A percentile compares a stretch with the other conserved stretches of the same genome.
These are phyloP conservation scores for Penicillium odoratum DNA, from an alignment of 495 filamentous ascomycete genomes.

Conservation along the genomic window DNA sequence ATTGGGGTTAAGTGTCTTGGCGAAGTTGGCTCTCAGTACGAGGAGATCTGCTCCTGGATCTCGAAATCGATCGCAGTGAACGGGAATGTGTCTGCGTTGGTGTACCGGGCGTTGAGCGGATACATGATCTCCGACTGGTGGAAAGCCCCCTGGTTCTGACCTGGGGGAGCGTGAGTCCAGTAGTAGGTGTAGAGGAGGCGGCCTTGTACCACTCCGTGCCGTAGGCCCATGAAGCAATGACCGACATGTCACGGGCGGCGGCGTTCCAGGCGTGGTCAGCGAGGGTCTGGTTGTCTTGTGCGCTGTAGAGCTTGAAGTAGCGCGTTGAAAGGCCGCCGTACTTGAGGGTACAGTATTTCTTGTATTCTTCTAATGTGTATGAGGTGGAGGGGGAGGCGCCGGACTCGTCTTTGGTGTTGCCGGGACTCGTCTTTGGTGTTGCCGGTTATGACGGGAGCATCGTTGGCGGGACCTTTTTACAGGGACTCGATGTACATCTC, in stretches of 20 bases:
- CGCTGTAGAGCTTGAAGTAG: slow-evolving; percentile 29
- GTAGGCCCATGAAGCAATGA: slow-evolving; percentile 27
- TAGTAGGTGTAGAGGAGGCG: slow-evolving; percentile 32
- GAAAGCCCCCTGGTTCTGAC: slow-evolving; percentile 30
- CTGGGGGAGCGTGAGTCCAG: slow-evolving; percentile 33
- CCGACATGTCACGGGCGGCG: slow-evolving; percentile 24
- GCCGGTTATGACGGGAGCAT: slow-evolving; percentile 41
- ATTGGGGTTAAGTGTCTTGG: slow-evolving; percentile 32
- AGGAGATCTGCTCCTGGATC: slow-evolving; percentile 26
- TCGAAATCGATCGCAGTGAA: slow-evolving; percentile 27
- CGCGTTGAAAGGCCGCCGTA: slow-evolving; percentile 26
- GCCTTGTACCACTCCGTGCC: slow-evolving; percentile 30
- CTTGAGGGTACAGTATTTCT: slow-evolving; percentile 22
- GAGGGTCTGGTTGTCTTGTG: slow-evolving; percentile 17
- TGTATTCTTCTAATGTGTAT: slow-evolving; percentile 28
- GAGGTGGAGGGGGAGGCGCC: slow-evolving; percentile 24
- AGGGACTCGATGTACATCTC: slow-evolving; percentile 28
- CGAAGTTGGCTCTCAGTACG: slow-evolving; percentile 37
- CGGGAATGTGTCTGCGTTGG: slow-evolving; percentile 24
- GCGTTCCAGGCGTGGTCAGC: slow-evolving; percentile 31
- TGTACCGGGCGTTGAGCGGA: slow-evolving; percentile 28
- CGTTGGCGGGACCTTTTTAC: slow-evolving; percentile 27
- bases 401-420: slow-evolving; percentile 34
- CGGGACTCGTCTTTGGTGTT: slow-evolving; percentile 35
- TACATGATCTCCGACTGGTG: slow-evolving; percentile 36